Evolutionary conservation across 1,139 yeast genomes (phyloP), one percentile per base, ranked within the genome.

Genomic region (Taiozyma onychis): DNA sequence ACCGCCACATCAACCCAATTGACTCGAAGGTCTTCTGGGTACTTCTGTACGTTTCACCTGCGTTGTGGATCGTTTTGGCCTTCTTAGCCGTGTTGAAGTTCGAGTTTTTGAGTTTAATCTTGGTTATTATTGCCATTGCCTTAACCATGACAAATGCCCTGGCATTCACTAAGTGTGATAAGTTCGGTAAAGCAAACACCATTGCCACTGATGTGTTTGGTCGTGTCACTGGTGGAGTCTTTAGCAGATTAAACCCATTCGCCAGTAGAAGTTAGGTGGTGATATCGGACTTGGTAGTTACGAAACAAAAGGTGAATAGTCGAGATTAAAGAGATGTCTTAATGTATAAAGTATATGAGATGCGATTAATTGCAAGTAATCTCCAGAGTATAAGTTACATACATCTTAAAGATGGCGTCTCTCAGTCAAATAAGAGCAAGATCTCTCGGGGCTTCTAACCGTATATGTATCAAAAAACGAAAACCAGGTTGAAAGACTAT

Each of bases 111-210:
- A 88, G 95, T 63, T 72, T 88, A 55, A 71, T 85, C 28, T 68
- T 85, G 46, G 83, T 85, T 14, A 65, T 73, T 6, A 81, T 90
- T 52, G 89, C 95, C 1, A 67, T 87, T 24, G 77, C 83, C 2
- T 74, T 91, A 56, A 85, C 95, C 0, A 66, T 84, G 48, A 88
- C 95, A 48, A 91, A 91, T 66, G 86, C 95, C 0, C 74, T 89
- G 71, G 97, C 97, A 0, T 91, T 88, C 67, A 87, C 96, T 35
- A 78, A 88, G 59, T 89, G 97, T 69, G 97, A 91, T 66, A 88
- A 86, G 68, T 91, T 88, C 60, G 85, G 93, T 45, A 85, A 82
- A 65, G 96, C 95, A n/a, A 83, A 83, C 57, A 73, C 55, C 39
- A 41, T 61, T 39, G 65, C 65, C 4, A 52, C 61, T 10, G 60